Base-by-base conservation (phyloP, 2,329 filamentous ascomycete genomes). In the Cercospora citrullina region DNA sequence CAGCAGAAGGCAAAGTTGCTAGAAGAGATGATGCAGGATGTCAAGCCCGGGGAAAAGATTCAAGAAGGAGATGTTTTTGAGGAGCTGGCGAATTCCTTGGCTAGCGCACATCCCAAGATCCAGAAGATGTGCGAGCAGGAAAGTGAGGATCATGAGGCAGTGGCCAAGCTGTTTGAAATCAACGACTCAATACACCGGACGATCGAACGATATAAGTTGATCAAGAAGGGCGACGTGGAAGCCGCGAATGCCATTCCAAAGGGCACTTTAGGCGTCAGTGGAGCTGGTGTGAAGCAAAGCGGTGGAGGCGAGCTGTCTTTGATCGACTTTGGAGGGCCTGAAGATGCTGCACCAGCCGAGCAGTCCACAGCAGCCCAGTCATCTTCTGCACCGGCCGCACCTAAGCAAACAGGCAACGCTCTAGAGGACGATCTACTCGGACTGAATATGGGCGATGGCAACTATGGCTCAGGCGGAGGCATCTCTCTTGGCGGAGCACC, bases 91-190 rank as follows among this genome's bases (percentile, higher is more conserved):
- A 90, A 91, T 71, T 89, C 95, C 9, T 85, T 99, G 57, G 92
- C 93, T 79, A 97, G 91, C 77, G 95, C 95, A 2, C 95, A 99
- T 76, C 95, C 95, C 8, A 99, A 99, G 83, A 98, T 99, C 72
- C 94, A 98, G 79, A 97, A 93, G 82, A 99, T 99, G 94, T 98
- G 94, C 77, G 94, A 98, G 80, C 95, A 99, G 80, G 95, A 99
- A 77, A 97, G 94, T 10, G 94, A 98, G 69, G 95, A 99, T 77
- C 90, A 93, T 69, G 95, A 97, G 82, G 95, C 95, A 5, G 95
- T 99, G 5, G 92, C 93, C 53, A 97, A 97, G 80, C 85, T 99
- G 10, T 86, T 99, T 65, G 93, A 98, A 78, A 98, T 99, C 77
- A 99, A 99, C 78, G 95, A 99, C 80, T 97, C 94, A 81, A 99